Conservation (phyloP, 768 basidiomycete genomes). For the Scleroderma citrinum region DNA sequence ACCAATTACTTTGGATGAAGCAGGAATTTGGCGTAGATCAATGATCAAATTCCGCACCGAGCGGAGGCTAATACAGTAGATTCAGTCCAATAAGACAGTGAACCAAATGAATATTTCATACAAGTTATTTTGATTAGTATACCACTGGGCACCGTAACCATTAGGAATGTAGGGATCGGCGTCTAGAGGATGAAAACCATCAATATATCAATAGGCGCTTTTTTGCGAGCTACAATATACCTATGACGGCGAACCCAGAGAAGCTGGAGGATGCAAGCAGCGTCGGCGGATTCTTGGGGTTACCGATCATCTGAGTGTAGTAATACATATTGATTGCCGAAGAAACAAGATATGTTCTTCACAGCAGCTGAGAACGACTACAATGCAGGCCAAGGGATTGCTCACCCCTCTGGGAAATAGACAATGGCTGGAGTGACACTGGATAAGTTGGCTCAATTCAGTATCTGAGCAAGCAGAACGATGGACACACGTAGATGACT, state of each 20-base stretch:
- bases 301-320: conserved; percentile 31
- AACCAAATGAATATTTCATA: conserved; percentile 20
- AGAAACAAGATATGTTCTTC: conserved; percentile 19
- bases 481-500: conserved; percentile 43
- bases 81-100: not conserved
- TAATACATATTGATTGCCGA: conserved; percentile 23
- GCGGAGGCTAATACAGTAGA: conserved; percentile 44
- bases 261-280: conserved; percentile 27
- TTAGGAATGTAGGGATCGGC: conserved; percentile 62
- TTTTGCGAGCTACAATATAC: conserved; percentile 6
- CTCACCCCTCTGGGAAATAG: conserved; percentile 65
- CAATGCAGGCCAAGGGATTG: not conserved
- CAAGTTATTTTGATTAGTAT: conserved; percentile 59
- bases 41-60: conserved; percentile 69
- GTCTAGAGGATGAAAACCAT: conserved; percentile 37
- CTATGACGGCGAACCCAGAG: conserved; percentile 29
- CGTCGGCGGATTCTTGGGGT: conserved; percentile 28
- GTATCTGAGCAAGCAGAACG: not conserved
- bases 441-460: not conserved
- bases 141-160: conserved; percentile 53
- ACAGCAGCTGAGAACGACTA: not conserved
- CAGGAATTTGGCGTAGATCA: conserved; percentile 45
- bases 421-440: conserved; percentile 62
- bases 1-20: conserved; percentile 48
- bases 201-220: not conserved